A percentile compares a stretch with the other conserved stretches of the same genome.
phyloP scores from a whole-genome alignment of 495 filamentous ascomycete genomes.

The Friedmanniomyces simplex region DNA sequence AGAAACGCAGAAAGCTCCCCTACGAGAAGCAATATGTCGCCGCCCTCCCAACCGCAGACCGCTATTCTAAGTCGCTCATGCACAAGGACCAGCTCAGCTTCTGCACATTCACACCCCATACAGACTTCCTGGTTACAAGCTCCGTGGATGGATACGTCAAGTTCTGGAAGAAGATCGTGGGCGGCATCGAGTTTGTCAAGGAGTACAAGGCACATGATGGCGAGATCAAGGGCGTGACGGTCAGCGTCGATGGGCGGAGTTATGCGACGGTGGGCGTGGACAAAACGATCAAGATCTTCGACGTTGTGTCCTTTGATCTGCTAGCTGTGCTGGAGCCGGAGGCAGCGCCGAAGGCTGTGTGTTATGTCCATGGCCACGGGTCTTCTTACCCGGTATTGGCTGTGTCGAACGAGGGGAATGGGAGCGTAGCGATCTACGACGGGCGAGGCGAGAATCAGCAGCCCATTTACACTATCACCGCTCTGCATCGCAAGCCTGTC shows the following conservation, averaged over 20 bases:
- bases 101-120: slow-evolving; percentile 72
- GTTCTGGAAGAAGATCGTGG: slow-evolving; percentile 95
- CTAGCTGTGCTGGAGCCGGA: slow-evolving; percentile 69
- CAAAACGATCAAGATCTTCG: slow-evolving; percentile 88
- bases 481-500: slow-evolving; percentile 68
- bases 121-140: slow-evolving; percentile 89
- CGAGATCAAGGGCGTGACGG: slow-evolving; percentile 70
- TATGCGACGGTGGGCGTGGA: slow-evolving; percentile 84
- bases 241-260: slow-evolving; percentile 82
- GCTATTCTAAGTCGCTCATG: slow-evolving; percentile 97
- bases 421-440: slow-evolving; percentile 71
- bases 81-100: slow-evolving; percentile 90
- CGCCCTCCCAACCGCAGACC: slow-evolving; percentile 68
- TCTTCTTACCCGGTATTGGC: slow-evolving; percentile 79
- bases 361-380: slow-evolving; percentile 86
- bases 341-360: slow-evolving; percentile 65
- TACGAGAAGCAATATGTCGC: slow-evolving; percentile 91
- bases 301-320: slow-evolving; percentile 70
- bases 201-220: slow-evolving; percentile 86
- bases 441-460: slow-evolving; percentile 68
- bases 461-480: slow-evolving; percentile 62
- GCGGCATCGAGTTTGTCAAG: slow-evolving; percentile 93
- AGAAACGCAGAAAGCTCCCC: slow-evolving; percentile 74
- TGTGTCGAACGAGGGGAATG: slow-evolving; percentile 69
- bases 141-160: slow-evolving; percentile 91